Evolutionary conservation across 208 protist genomes (phyloP).

Genomic region (Acanthamoeba sp.): DNA sequence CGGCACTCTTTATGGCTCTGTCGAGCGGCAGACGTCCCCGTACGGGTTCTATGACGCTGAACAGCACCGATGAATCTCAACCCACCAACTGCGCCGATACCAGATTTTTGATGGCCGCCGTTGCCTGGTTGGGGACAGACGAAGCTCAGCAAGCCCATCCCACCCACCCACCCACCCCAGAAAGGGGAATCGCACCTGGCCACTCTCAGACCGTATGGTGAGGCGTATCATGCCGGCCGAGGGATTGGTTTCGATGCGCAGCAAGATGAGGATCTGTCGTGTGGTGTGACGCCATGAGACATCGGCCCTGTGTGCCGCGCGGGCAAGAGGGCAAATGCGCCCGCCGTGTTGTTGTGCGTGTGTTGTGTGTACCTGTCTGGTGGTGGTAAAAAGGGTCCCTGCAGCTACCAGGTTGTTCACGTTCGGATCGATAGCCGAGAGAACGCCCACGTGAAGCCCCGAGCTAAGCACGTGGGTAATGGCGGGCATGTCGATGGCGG

Average conservation of each 20-base stretch:
- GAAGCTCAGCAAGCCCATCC: no score
- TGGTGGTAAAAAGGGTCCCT: conserved; percentile 44
- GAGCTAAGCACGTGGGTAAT: conserved; percentile 48
- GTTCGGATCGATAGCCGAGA: conserved; percentile 65
- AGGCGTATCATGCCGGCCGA: conserved; percentile 66
- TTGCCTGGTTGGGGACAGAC: neutral
- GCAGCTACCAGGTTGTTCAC: conserved; percentile 67
- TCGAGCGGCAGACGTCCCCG: no score
- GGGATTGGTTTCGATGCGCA: conserved; percentile 68
- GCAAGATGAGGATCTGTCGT: conserved; percentile 28
- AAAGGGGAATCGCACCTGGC: neutral
- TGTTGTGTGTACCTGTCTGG: conserved; percentile 27
- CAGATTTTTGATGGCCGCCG: conserved; percentile 61
- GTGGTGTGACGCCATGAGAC: neutral
- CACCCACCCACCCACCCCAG: no score
- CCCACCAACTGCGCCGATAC: conserved; percentile 52
- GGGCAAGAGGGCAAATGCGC: neutral
- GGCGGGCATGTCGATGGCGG: conserved; percentile 22
- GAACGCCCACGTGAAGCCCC: conserved; percentile 42
- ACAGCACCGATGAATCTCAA: no score
- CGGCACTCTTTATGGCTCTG: no score
- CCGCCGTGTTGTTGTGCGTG: neutral
- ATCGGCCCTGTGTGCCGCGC: no score
- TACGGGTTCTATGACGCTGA: no score
- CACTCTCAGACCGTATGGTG: conserved; percentile 66